These are phyloP conservation scores for Alectoria sarmentosa DNA, from an alignment of 495 filamentous ascomycete genomes.

Conservation along the genomic window DNA sequence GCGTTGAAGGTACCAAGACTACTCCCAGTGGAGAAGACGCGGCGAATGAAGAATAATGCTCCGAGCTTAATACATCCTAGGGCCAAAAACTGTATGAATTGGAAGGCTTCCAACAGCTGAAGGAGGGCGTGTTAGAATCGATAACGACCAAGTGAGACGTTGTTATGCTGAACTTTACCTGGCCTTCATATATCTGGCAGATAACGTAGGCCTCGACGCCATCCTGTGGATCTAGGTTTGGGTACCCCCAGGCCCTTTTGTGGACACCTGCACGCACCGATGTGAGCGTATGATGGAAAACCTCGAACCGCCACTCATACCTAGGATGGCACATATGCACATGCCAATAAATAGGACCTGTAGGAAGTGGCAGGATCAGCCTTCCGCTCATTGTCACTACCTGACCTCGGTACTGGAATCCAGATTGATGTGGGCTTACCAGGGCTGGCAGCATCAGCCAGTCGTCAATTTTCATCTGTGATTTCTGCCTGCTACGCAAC, in stretches of 20 bases:
- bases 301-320: background rate
- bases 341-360: background rate
- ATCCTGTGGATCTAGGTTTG: background rate
- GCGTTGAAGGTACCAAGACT: background rate
- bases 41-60: background rate
- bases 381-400: background rate
- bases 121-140: background rate
- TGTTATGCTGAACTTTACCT: background rate
- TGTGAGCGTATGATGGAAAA: background rate
- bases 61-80: background rate
- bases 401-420: background rate
- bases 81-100: background rate
- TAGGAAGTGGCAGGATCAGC: background rate
- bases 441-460: conserved; percentile 7
- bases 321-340: background rate
- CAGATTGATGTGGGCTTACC: background rate
- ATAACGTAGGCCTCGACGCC: background rate
- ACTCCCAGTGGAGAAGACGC: background rate
- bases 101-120: background rate
- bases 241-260: background rate
- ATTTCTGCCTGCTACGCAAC: background rate
- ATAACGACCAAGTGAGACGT: background rate
- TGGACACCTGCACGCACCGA: background rate
- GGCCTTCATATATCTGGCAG: background rate
- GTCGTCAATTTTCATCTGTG: background rate